Evolutionary conservation across 805 yeast genomes (phyloP).

Genomic region (Yarrowia alimentaria): DNA sequence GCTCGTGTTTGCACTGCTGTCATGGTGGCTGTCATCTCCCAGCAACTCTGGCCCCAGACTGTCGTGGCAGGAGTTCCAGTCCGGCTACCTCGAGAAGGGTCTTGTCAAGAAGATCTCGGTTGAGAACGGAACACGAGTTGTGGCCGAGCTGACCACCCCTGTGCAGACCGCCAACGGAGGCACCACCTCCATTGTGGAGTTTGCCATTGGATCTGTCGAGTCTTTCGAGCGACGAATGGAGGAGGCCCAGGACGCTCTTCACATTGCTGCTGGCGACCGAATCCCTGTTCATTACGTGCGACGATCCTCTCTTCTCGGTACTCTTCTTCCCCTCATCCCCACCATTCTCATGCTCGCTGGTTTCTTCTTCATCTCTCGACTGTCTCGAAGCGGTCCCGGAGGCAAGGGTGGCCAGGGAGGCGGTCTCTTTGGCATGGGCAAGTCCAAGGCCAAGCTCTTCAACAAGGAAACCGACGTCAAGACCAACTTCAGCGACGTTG

Average conservation of each 20-base stretch:
- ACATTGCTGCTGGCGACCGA: constrained; percentile 59
- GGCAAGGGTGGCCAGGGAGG: constrained; percentile 64
- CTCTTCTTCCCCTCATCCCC: constrained; percentile 77
- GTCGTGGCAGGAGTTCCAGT: constrained; percentile 86
- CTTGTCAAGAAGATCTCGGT: constrained; percentile 71
- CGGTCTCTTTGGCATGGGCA: constrained; percentile 80
- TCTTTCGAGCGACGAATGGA: constrained; percentile 78
- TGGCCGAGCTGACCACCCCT: constrained; percentile 52
- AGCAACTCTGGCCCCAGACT: constrained; percentile 3
- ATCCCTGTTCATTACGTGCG: constrained; percentile 79
- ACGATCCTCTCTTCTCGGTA: constrained; percentile 64
- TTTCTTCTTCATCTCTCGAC: constrained; percentile 73
- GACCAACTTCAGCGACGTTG: constrained; percentile 82
- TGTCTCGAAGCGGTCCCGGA: constrained; percentile 35
- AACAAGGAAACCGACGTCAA: constrained; percentile 82
- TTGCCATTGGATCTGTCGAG: constrained; percentile 86
- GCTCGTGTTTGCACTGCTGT: constrained; percentile 24
- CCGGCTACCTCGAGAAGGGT: constrained; percentile 70
- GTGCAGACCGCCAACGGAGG: constrained; percentile 58
- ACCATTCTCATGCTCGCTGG: constrained; percentile 87
- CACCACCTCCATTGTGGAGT: constrained; percentile 45
- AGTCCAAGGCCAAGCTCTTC: constrained; percentile 78
- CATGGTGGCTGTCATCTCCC: constrained; percentile 19
- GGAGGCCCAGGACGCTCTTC: constrained; percentile 68
- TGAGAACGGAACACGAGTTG: constrained; percentile 72